Percentiles rank a stretch among this genome's conserved stretches.
Evolutionary conservation across 2,329 filamentous ascomycete genomes (phyloP).

Genomic region (Cytospora leucostoma): DNA sequence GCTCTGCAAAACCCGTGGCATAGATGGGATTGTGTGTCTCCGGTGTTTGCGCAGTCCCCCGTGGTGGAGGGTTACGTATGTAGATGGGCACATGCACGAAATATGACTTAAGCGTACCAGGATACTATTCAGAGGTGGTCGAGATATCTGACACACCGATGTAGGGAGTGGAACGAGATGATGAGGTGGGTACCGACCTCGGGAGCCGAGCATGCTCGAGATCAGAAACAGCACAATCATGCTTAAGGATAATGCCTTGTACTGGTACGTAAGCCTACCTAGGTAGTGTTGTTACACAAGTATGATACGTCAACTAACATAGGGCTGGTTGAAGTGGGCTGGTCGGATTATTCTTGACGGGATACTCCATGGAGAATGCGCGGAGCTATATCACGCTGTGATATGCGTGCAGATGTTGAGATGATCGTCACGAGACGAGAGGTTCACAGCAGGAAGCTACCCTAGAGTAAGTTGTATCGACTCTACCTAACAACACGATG

Average conservation of each 20-base stretch:
- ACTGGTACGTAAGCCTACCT: not conserved
- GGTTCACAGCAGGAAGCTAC: not conserved
- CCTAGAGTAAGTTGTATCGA: no score
- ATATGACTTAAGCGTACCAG: no score
- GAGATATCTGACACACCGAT: not conserved
- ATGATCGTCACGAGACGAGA: not conserved
- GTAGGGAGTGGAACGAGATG: not conserved
- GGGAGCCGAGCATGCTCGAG: not conserved
- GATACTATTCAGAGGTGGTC: not conserved
- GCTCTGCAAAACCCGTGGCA: not conserved
- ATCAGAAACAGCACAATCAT: not conserved
- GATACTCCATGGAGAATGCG: not conserved
- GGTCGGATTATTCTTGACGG: not conserved
- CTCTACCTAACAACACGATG: not conserved
- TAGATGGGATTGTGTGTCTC: not conserved
- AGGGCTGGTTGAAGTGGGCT: not conserved
- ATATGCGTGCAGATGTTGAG: not conserved
- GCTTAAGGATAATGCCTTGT: not conserved
- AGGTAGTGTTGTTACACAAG: not conserved
- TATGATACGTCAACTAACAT: not conserved
- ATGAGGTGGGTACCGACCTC: not conserved
- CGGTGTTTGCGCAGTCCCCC: not conserved
- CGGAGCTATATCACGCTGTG: not conserved
- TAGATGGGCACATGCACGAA: no score
- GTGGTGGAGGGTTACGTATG: no score